Percentiles rank a stretch among this genome's conserved stretches.
Conservation (phyloP, 2,329 filamentous ascomycete genomes). For the Xylaria sp. region DNA sequence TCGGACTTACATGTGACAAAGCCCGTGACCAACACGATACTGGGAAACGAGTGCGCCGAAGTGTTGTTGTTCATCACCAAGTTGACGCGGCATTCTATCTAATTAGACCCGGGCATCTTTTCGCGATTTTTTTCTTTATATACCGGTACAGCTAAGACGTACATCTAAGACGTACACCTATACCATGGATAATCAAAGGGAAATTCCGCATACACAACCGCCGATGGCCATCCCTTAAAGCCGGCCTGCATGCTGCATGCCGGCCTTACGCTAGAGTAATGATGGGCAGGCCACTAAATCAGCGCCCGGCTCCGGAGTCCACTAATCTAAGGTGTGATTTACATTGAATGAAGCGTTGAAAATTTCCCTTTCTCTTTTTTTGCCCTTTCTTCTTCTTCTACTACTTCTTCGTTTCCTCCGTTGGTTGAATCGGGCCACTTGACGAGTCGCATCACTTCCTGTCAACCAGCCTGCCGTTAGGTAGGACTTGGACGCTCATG, state of each 20-base stretch:
- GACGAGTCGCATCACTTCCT: background rate
- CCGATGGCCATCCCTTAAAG: slow-evolving; percentile 11
- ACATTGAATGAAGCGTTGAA: background rate
- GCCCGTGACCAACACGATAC: background rate
- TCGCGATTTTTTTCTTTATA: background rate
- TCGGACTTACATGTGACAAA: background rate
- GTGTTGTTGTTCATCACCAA: background rate
- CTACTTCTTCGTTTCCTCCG: background rate
- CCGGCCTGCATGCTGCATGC: slow-evolving; percentile 14
- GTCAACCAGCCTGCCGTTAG: background rate
- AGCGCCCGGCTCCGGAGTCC: background rate
- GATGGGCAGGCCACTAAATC: background rate
- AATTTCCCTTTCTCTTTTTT: background rate
- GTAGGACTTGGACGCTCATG: slow-evolving; percentile 25
- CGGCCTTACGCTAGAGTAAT: background rate
- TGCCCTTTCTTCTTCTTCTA: background rate
- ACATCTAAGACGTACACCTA: background rate
- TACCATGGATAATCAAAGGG: background rate
- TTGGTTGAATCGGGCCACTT: background rate
- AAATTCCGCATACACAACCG: background rate
- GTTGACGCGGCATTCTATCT: background rate
- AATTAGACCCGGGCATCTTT: background rate
- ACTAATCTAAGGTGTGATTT: slow-evolving; percentile 7
- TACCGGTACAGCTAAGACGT: background rate
- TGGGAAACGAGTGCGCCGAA: background rate